Evolutionary conservation across 176 grass and related monocot species (phyloP).

Genomic region (Pharus latifolius): DNA sequence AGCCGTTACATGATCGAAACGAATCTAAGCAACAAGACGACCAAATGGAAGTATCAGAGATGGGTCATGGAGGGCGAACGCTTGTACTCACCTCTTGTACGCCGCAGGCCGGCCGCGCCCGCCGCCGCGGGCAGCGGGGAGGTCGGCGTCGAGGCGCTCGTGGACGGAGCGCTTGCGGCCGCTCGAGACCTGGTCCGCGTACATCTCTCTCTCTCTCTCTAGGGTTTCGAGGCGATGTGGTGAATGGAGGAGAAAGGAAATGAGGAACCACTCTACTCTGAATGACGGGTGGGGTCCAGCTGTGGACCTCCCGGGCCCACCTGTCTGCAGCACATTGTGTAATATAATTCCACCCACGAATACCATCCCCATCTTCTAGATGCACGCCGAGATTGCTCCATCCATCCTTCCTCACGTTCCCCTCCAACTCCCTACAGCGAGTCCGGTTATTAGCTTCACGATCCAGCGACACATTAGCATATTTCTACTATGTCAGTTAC

Average conservation of each 20-base stretch:
- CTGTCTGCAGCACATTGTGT: not conserved
- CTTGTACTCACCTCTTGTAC: slow-evolving; percentile 36
- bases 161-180: slow-evolving; percentile 49
- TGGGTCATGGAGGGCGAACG: too few species aligned
- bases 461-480: too few species aligned
- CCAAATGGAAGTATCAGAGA: not conserved
- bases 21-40: too few species aligned
- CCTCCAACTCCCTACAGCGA: too few species aligned
- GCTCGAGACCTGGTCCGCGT: slow-evolving; percentile 48
- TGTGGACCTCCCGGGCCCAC: not conserved
- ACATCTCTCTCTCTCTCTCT: slow-evolving; percentile 23
- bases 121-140: slow-evolving; percentile 1
- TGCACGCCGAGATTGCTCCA: too few species aligned
- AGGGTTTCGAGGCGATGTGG: slow-evolving; percentile 28
- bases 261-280: too few species aligned
- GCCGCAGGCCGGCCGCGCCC: not conserved
- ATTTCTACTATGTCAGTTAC: too few species aligned
- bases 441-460: too few species aligned
- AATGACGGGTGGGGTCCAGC: not conserved
- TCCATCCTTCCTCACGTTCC: too few species aligned
- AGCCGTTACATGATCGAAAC: too few species aligned
- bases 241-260: not conserved
- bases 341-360: too few species aligned
- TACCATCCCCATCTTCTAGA: too few species aligned
- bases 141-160: slow-evolving; percentile 38